Base-by-base conservation (phyloP, 805 yeast species). In the Kodamaea laetipori region DNA sequence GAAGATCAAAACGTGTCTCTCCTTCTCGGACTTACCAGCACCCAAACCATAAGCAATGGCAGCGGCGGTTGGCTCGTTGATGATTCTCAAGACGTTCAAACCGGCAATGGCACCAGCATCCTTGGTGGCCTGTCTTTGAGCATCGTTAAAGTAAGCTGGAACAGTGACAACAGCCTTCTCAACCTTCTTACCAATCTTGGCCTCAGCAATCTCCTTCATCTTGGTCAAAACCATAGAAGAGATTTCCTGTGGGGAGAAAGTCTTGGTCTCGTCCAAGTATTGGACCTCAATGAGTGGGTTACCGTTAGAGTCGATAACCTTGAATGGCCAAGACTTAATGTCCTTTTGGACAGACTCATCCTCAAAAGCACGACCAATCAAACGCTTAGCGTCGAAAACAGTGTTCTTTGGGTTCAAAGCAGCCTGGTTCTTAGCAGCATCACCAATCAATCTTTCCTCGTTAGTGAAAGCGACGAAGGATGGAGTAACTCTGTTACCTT, bases 31-130 rank as follows among this genome's bases (percentile, higher is more conserved):
- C 57, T 67, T 67, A 66, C 88, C 89, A 49, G 72, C 76, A 68
- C 76, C 92, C 52, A 90, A 80, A 74, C 97, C 97, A 76, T 90
- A 90, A 55, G 97, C 97, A 73, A 89, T 87, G 53, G 97, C 97
- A 54, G 97, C 97, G 41, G 97, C 97, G 52, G 97, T 90, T 60
- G 76, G 76, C 66, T 71, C 76, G 68, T 71, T 71, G 53, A 71
- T 71, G 56, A 71, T 71, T 59, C 76, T 61, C 59, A 71, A 68
- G 53, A 71, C 76, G 67, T 71, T 71, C 59, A 71, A 70, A 57
- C 76, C 76, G 49, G 76, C 66, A 62, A 71, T 71, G 65, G 74
- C 71, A 71, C 76, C 76, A 47, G 76, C 76, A 61, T 71, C 76
- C 64, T 71, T 71, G 66, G 76, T 71, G 48, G 76, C 75, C 65